phyloP scores from a whole-genome alignment of 371 early-diverging fungal genomes.

The Mucor circinelloides region DNA sequence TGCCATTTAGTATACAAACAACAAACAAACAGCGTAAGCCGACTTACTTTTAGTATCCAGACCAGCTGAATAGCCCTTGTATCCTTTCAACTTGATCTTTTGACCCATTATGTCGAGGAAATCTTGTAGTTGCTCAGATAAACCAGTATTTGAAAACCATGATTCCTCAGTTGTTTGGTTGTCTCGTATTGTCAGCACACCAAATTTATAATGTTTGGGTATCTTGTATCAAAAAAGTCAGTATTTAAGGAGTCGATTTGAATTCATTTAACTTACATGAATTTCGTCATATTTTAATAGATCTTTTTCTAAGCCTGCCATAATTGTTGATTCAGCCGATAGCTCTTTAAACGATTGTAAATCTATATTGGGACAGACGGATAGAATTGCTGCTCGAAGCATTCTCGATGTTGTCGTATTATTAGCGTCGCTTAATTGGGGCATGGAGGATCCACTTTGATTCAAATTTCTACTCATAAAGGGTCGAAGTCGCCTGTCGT shows the following conservation, averaged over 20 bases:
- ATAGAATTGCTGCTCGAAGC: conserved; percentile 39
- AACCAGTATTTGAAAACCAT: conserved; percentile 70
- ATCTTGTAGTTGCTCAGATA: conserved; percentile 61
- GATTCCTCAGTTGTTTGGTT: conserved; percentile 78
- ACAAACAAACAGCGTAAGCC: not conserved
- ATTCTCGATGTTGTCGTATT: conserved; percentile 18
- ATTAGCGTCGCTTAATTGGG: not conserved
- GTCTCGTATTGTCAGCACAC: conserved; percentile 63
- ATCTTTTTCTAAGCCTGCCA: conserved; percentile 60
- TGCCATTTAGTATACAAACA: not conserved
- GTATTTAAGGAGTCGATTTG: not conserved
- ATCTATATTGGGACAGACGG: conserved; percentile 35
- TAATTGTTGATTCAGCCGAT: conserved; percentile 45
- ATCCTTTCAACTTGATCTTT: conserved; percentile 73
- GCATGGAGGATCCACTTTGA: not conserved
- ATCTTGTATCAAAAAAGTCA: conserved; percentile 39
- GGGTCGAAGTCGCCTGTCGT: conserved; percentile 17
- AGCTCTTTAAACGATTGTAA: conserved; percentile 39
- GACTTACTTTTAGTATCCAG: conserved; percentile 77
- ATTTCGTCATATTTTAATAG: conserved; percentile 59
- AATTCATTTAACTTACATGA: conserved; percentile 29
- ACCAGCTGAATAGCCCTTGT: conserved; percentile 82
- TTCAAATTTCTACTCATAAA: conserved; percentile 16
- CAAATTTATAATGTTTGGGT: conserved; percentile 82
- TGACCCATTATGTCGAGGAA: conserved; percentile 76